Conservation (phyloP, 495 filamentous ascomycete genomes). For the Cercophora newfieldiana region DNA sequence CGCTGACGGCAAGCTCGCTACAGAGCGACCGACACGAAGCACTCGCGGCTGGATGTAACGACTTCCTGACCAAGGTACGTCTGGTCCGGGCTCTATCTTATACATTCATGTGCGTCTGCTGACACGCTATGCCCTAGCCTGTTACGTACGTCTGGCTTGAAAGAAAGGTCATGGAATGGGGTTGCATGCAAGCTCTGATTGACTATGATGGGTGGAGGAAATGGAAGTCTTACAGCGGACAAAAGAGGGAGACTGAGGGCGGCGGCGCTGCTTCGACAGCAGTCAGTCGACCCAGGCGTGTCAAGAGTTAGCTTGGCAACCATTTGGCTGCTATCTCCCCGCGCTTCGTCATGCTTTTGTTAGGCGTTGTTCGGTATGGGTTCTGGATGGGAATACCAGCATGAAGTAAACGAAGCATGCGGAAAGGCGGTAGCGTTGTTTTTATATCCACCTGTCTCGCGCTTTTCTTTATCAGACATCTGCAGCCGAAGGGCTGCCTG, state of each 20-base stretch:
- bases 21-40: conserved; percentile 96
- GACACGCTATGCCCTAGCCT: conserved; percentile 55
- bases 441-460: background rate
- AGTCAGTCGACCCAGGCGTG: background rate
- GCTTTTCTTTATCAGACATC: background rate
- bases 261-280: background rate
- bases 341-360: no score
- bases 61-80: conserved; percentile 93
- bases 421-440: background rate
- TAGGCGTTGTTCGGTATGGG: background rate
- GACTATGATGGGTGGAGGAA: conserved; percentile 98
- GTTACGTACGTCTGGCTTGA: conserved; percentile 98
- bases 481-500: background rate
- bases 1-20: conserved; percentile 86
- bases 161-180: conserved; percentile 98
- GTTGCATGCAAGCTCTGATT: conserved; percentile 98
- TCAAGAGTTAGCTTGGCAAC: background rate
- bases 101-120: conserved; percentile 4
- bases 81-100: conserved; percentile 3
- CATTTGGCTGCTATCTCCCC: no score
- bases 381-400: background rate
- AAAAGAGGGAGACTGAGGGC: conserved; percentile 36
- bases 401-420: conserved; percentile 22
- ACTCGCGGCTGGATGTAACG: conserved; percentile 93
- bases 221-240: conserved; percentile 78